phyloP scores from a whole-genome alignment of 2,329 filamentous ascomycete species.

The Fusarium sp. region DNA sequence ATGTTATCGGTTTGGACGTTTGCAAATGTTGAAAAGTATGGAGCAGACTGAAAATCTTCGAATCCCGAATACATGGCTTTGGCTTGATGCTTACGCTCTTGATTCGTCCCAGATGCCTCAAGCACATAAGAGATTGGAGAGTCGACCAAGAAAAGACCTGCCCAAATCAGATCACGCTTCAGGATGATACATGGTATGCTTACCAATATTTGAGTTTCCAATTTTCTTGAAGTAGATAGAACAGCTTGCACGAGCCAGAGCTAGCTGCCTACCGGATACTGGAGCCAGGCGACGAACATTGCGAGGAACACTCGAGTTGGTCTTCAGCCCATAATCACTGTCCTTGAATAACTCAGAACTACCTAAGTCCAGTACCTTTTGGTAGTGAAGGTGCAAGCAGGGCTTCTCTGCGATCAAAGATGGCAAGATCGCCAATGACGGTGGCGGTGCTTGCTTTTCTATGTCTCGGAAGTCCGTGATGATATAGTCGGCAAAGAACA shows the following conservation, averaged over 20 bases:
- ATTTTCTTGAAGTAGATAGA: not conserved
- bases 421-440: not conserved
- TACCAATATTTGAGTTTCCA: too few relatives aligned
- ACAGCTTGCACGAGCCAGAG: not conserved
- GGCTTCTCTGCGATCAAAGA: not conserved
- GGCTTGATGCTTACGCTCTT: not conserved
- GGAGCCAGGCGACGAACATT: not conserved
- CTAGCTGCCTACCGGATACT: not conserved
- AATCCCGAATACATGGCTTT: not conserved
- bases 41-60: not conserved
- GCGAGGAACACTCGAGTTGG: not conserved
- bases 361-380: not conserved
- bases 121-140: not conserved
- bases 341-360: accelerated
- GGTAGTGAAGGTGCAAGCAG: not conserved
- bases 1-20: accelerated
- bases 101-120: not conserved
- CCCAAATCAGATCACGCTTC: too few relatives aligned
- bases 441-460: not conserved
- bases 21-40: accelerated
- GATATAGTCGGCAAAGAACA: conserved; percentile 13
- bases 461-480: not conserved
- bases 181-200: too few relatives aligned
- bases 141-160: not conserved
- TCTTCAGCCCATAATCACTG: not conserved